Base-by-base conservation (phyloP, 331 rosid genomes). In the Quercus tomentella region DNA sequence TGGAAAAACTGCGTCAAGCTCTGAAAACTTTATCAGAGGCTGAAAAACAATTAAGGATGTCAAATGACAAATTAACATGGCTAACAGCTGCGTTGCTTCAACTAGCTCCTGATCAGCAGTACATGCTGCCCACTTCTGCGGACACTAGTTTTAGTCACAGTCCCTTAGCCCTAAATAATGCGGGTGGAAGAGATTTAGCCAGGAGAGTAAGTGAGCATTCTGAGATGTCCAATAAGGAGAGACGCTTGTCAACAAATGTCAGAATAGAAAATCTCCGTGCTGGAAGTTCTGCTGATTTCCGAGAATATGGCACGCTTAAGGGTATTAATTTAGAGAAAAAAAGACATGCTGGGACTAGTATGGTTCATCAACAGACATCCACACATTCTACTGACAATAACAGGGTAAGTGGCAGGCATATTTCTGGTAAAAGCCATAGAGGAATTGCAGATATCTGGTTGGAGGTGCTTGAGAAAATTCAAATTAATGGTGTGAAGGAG, bases 1-100 rank as follows among this genome's bases (percentile, higher is more conserved):
- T 96, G 99, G 99, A 96, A 83, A 96, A 90, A 87, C 90, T 96
- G 75, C 98, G 99, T 72, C 99, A 90, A 85, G 99, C 99, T 81
- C 89, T 96, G 83, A 96, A 86, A 89, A 92, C 97, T 54, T 85
- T 96, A 79, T 96, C 99, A 0, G 99, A 96, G 85, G 97, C 98
- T 72, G 99, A 96, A 84, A 96, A 96, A 84, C 99, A 96, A 82
- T 81, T 96, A 84, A 88, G 99, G 86, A 90, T 84, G 91, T 93
- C 99, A 61, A 96, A 93, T 82, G 99, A 96, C 87, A 96, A 93
- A 86, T 82, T 93, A 70, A 96, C 99, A 35, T 96, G 99, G 99
- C 83, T 96, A 71, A 96, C 99, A 33, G 98, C 98, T 82, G 98
- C 99, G 3, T 87, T 96, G 83, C 98, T 96, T 84, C 99, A 96